Evolutionary conservation across 1,284 basidiomycete species (phyloP).

Genomic region (Marasmius oreades): DNA sequence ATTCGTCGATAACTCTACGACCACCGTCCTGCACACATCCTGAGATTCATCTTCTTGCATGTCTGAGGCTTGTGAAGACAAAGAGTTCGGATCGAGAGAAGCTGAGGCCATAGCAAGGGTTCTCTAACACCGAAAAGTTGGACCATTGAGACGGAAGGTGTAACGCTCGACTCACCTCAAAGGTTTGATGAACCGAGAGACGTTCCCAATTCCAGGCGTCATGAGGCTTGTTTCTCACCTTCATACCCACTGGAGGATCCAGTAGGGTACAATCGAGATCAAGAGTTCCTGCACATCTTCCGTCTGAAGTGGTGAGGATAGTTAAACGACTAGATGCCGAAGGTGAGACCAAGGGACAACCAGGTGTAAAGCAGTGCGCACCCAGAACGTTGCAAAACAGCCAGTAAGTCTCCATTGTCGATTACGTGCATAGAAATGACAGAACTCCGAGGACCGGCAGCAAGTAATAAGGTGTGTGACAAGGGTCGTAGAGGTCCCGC

Average conservation of each 20-base stretch:
- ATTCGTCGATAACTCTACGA: constrained; percentile 43
- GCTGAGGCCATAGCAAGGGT: constrained; percentile 42
- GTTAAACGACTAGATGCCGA: constrained; percentile 34
- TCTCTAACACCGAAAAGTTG: constrained; percentile 23
- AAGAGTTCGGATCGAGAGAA: constrained; percentile 35
- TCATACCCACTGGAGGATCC: constrained; percentile 25
- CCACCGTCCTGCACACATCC: constrained; percentile 39
- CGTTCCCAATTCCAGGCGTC: constrained; percentile 48
- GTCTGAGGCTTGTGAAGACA: constrained; percentile 29
- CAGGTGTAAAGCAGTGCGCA: constrained; percentile 25
- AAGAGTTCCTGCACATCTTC: constrained; percentile 34
- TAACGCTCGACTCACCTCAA: constrained; percentile 37
- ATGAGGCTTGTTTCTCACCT: constrained; percentile 25
- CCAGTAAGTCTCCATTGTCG: constrained; percentile 4
- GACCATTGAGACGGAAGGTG: constrained; percentile 6
- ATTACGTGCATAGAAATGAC: constrained; percentile 6
- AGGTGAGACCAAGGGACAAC: constrained; percentile 7
- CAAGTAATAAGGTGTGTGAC: constrained; percentile 48
- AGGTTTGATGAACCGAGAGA: constrained; percentile 35
- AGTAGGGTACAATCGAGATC: constrained; percentile 22
- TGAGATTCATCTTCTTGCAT: constrained; percentile 29
- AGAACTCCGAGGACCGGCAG: constrained; percentile 30
- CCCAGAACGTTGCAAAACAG: constrained; percentile 38
- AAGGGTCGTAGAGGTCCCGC: constrained; percentile 30
- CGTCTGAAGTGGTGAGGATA: constrained; percentile 40